Evolutionary conservation across 495 filamentous ascomycete genomes (phyloP).

Genomic region (Oidiodendron maius): DNA sequence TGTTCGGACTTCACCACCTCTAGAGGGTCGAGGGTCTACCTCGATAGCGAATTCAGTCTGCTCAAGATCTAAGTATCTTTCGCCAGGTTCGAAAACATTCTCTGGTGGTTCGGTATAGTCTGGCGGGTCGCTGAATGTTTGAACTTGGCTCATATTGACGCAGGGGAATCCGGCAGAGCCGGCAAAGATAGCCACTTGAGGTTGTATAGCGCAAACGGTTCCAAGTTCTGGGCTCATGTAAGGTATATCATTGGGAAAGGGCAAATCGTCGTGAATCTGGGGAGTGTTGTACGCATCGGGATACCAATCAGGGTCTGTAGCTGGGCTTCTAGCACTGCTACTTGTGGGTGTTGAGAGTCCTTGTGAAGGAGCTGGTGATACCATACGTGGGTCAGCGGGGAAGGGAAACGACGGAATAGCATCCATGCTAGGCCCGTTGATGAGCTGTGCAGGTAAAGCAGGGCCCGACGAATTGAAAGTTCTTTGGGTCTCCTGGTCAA

Average conservation of each 20-base stretch:
- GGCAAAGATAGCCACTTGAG: background rate
- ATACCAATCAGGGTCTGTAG: constrained; percentile 8
- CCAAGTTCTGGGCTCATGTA: constrained; percentile 4
- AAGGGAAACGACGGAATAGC: background rate
- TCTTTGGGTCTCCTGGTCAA: constrained; percentile 6
- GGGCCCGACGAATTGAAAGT: constrained; percentile 8
- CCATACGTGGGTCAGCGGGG: background rate
- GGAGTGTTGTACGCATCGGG: constrained; percentile 7
- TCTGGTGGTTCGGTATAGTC: constrained; percentile 7
- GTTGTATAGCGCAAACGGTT: constrained; percentile 1
- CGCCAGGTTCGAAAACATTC: constrained; percentile 7
- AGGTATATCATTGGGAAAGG: background rate
- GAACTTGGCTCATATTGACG: constrained; percentile 15
- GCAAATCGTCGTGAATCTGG: constrained; percentile 1
- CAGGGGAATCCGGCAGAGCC: background rate
- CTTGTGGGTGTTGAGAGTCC: constrained; percentile 1
- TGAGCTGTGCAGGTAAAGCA: background rate
- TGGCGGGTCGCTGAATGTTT: constrained; percentile 9
- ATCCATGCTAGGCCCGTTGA: background rate
- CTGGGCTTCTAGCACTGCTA: constrained; percentile 12
- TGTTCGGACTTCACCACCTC: background rate
- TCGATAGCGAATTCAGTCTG: constrained; percentile 7
- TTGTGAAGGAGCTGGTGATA: constrained; percentile 11
- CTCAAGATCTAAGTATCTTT: constrained; percentile 10
- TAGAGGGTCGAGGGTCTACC: background rate